Base-by-base conservation (phyloP, 2,329 filamentous ascomycete species). In the Xylaria digitata region DNA sequence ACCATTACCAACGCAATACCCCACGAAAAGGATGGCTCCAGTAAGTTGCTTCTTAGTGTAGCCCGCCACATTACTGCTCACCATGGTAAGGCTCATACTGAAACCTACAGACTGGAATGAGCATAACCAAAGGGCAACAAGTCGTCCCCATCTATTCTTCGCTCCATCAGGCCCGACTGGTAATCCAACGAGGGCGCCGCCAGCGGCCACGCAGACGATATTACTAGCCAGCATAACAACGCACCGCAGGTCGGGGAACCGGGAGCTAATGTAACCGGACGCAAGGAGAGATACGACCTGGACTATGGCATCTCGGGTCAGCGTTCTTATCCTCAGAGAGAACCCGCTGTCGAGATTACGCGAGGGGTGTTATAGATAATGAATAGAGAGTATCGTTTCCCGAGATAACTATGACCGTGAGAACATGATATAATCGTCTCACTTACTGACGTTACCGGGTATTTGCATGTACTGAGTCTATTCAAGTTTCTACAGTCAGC, bases 381-480 rank as follows among this genome's bases (percentile, higher is more conserved):
- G 19, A 30, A 23, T 42, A 11, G 26, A 37, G 8, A 9, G 6
- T 17, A 11, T 34, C 15, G 8, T 32, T 15, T n/a, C 13, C 26
- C 19, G 23, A 5, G 13, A 17, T 30, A 34, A 21, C 6, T 26
- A 13, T 3, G n/a, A 23, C 34, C 1, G 19, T n/a, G n/a, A n/a
- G n/a, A n/a, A n/a, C n/a, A 32, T 3, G 6, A 26, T 11, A 42
- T 43, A 19, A 49, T 21, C n/a, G 15, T 15, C 1, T 26, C 6
- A 69, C 65, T 62, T 54, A 67, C 67, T 81, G 0, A 82, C 85
- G 30, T 85, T 86, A 15, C 86, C 86, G 0, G 87, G 87, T 62
- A 90, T 89, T 66, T 89, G 86, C n/a, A 89, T 82, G 63, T 87
- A 87, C 67, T 87, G 85, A 0, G 84, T 84, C 4, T 83, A 79